Evolutionary conservation across 2,329 filamentous ascomycete genomes (phyloP), one percentile per base, ranked within the genome.

Genomic region (Penicillium brasilianum): DNA sequence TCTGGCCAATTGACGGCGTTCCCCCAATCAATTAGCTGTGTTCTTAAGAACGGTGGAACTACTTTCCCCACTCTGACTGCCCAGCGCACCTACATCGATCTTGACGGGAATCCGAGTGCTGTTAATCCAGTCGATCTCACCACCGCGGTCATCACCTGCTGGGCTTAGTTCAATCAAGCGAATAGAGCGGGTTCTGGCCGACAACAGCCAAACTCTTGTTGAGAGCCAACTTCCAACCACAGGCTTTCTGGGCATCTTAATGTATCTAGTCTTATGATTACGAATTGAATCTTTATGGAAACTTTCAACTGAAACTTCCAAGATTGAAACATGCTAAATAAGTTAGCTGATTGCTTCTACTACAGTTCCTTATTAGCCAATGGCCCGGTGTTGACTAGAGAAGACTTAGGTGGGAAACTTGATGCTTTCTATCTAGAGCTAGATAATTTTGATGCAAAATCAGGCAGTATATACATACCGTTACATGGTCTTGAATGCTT

Each of bases 1-100:
- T 55, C 63, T n/a, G 59, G 43, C n/a, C 61, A 64, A 22, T 28
- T 66, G 16, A 60, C 59, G 25, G 51, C 46, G 8, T 59, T 60
- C 32, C 46, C 59, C 2, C 50, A 55, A 20, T 50, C 50, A 1
- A 60, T 64, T 20, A 62, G 20, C 44, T 66, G 63, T 43, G 51
- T 52, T 10, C 50, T 66, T n/a, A 57, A 25, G 32, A 62, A 60
- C 41, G 57, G 62, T 13, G 61, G 59, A 4, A 52, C 49, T 11
- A 46, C 7, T 8, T 41, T 62, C 2, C 36, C 51, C 34, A 59
- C 59, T 10, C 52, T 66, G 13, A 62, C 57, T 22, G 46, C 59
- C 25, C 30, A 57, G n/a, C 34, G 53, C 4, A 62, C 61, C 13
- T 66, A 44, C 20, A 14, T 51, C 18, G 62, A 64, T 25, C 43